Evolutionary conservation across 768 basidiomycete species (phyloP).

Genomic region (Suillus subalutaceus): DNA sequence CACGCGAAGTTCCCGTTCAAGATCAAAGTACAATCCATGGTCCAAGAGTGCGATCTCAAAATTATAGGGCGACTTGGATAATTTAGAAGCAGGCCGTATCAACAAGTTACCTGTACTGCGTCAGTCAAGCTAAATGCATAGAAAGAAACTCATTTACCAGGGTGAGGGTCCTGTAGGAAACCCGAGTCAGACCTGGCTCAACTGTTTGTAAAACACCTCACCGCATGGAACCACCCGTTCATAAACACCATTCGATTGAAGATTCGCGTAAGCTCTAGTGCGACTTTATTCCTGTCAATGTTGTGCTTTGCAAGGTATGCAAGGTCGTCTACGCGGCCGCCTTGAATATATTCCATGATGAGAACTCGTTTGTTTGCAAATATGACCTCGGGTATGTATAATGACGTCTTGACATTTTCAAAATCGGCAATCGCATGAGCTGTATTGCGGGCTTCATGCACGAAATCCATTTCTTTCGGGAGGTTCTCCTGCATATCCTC

Average conservation of each 20-base stretch:
- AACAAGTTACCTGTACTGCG: conserved; percentile 74
- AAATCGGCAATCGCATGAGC: conserved; percentile 74
- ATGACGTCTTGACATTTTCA: conserved; percentile 63
- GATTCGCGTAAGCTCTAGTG: conserved; percentile 86
- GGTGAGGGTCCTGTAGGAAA: conserved; percentile 75
- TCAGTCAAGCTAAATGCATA: conserved; percentile 1
- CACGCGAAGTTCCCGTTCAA: conserved; percentile 76
- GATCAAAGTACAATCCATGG: conserved; percentile 92
- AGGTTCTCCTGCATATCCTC: conserved; percentile 94
- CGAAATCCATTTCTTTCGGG: conserved; percentile 94
- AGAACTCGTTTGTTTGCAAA: conserved; percentile 82
- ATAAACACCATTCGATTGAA: conserved; percentile 96
- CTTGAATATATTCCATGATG: conserved; percentile 94
- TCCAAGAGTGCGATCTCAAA: conserved; percentile 96
- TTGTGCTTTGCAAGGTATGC: conserved; percentile 76
- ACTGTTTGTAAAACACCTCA: conserved; percentile 37
- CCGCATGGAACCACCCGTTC: conserved; percentile 89
- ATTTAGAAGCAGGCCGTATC: conserved; percentile 70
- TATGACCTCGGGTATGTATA: conserved; percentile 88
- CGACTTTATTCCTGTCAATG: conserved; percentile 94
- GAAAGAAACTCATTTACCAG: conserved; percentile 47
- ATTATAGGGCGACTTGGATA: conserved; percentile 82
- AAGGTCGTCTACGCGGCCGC: conserved; percentile 87
- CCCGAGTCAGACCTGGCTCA: conserved; percentile 1
- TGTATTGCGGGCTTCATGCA: conserved; percentile 87